These are phyloP conservation scores for Plectranthus barbatus DNA, from an alignment of 257 asterid species.

Conservation along the genomic window DNA sequence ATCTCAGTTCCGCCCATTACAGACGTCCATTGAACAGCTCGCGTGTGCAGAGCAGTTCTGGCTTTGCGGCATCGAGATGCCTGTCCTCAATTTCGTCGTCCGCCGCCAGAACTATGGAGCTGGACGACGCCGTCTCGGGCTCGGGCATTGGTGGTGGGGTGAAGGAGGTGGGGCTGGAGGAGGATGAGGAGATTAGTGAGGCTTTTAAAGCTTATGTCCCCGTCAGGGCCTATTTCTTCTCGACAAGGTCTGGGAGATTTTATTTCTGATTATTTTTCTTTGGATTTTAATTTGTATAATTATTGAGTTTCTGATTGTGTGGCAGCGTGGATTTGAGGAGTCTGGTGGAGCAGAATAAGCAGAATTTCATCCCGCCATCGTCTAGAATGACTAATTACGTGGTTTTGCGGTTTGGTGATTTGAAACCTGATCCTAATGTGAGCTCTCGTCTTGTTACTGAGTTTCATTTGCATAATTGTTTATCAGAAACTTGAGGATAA, in stretches of 20 bases:
- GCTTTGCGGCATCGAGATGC: slow-evolving; percentile 30
- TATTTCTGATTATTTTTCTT: background rate
- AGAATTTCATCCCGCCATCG: slow-evolving; percentile 61
- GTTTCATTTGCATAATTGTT: background rate
- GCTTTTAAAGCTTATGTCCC: slow-evolving; percentile 41
- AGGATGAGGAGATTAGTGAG: slow-evolving; percentile 30
- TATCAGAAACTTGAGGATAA: background rate
- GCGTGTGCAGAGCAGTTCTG: slow-evolving; percentile 7
- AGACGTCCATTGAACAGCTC: too few relatives aligned
- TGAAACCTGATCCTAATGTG: slow-evolving; percentile 47
- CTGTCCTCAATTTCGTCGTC: slow-evolving; percentile 46
- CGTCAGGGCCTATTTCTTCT: slow-evolving; percentile 87
- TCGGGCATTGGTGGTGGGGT: slow-evolving; percentile 20
- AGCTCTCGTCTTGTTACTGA: slow-evolving; percentile 7
- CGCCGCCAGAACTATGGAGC: slow-evolving; percentile 30
- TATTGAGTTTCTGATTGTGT: slow-evolving; percentile 13
- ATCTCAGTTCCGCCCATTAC: background rate
- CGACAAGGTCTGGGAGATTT: slow-evolving; percentile 56
- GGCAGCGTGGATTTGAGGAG: slow-evolving; percentile 86
- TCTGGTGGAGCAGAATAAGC: slow-evolving; percentile 80
- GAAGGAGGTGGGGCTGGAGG: slow-evolving; percentile 19
- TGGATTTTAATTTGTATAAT: background rate
- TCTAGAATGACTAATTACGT: slow-evolving; percentile 94
- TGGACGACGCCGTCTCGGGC: slow-evolving; percentile 39
- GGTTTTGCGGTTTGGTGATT: slow-evolving; percentile 66